Evolutionary conservation across 2,329 filamentous ascomycete species (phyloP).

Genomic region (Neofusicoccum parvum): DNA sequence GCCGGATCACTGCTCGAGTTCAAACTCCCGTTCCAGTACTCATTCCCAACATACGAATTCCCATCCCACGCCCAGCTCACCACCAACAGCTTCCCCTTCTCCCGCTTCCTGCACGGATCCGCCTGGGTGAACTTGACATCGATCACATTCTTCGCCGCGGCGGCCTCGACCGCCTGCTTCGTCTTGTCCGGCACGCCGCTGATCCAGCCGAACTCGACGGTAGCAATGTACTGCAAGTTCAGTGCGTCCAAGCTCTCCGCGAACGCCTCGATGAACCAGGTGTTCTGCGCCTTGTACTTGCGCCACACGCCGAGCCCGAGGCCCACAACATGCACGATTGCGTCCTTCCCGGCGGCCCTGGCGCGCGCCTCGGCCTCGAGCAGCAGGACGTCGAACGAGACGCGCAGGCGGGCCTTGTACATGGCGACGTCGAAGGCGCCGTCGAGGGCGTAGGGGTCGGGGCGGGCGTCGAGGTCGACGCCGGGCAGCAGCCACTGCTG

Average conservation of each 20-base stretch:
- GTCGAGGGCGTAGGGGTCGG: not conserved
- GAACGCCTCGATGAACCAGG: constrained; percentile 31
- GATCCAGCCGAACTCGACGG: constrained; percentile 35
- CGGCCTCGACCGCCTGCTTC: constrained; percentile 9
- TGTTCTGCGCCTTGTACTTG: constrained; percentile 24
- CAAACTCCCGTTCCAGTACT: constrained; percentile 35
- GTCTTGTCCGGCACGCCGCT: constrained; percentile 18
- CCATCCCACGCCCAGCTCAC: constrained; percentile 39
- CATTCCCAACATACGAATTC: constrained; percentile 37
- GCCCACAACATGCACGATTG: constrained; percentile 26
- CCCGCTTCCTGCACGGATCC: constrained; percentile 33
- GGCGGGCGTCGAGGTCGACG: constrained; percentile 23
- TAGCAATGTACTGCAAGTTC: constrained; percentile 24
- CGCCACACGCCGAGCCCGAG: constrained; percentile 39
- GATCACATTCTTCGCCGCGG: constrained; percentile 25
- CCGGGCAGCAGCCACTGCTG: constrained; percentile 2
- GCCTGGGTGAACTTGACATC: constrained; percentile 31
- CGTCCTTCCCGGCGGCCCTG: constrained; percentile 25
- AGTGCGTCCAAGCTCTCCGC: constrained; percentile 26
- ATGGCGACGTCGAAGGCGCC: not conserved
- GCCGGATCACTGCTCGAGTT: constrained; percentile 34
- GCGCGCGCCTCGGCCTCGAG: constrained; percentile 31
- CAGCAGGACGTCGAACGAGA: constrained; percentile 34
- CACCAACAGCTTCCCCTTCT: constrained; percentile 29
- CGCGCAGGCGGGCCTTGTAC: constrained; percentile 32